Conservation (phyloP, 495 filamentous ascomycete species). For the Cladorrhinum samala region DNA sequence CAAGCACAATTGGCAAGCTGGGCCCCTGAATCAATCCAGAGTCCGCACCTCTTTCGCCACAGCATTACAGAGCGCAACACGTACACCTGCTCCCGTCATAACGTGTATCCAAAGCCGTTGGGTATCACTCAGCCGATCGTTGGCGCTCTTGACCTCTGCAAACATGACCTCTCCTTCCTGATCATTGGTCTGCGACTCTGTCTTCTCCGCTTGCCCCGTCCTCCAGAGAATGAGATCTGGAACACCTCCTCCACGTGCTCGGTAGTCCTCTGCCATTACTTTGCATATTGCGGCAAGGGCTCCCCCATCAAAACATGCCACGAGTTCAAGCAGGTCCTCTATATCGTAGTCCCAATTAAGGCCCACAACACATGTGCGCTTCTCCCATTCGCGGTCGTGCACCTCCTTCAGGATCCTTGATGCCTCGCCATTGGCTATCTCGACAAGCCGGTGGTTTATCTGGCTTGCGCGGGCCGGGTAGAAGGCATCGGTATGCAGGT, state of each 20-base stretch:
- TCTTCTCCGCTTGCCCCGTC: slow-evolving; percentile 32
- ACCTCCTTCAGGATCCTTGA: slow-evolving; percentile 59
- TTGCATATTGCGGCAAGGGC: slow-evolving; percentile 80
- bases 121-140: slow-evolving; percentile 93
- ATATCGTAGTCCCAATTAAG: slow-evolving; percentile 84
- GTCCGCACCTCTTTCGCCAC: slow-evolving; percentile 62
- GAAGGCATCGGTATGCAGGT: slow-evolving; percentile 91
- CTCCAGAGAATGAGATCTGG: slow-evolving; percentile 95
- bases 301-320: slow-evolving; percentile 69
- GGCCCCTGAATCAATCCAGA: slow-evolving; percentile 17
- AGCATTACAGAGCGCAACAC: slow-evolving; percentile 84
- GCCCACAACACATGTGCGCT: slow-evolving; percentile 76
- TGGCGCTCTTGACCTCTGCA: slow-evolving; percentile 88
- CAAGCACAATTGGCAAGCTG: not conserved
- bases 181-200: slow-evolving; percentile 21
- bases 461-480: slow-evolving; percentile 77
- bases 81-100: slow-evolving; percentile 71
- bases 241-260: slow-evolving; percentile 76
- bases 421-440: slow-evolving; percentile 74
- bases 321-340: slow-evolving; percentile 76
- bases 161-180: slow-evolving; percentile 63
- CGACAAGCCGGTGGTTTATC: slow-evolving; percentile 81
- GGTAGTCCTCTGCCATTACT: slow-evolving; percentile 92
- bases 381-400: slow-evolving; percentile 56
- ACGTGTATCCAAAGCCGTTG: slow-evolving; percentile 97